Conservation (phyloP, 1,284 basidiomycete species). For the Ganoderma lingzhi region DNA sequence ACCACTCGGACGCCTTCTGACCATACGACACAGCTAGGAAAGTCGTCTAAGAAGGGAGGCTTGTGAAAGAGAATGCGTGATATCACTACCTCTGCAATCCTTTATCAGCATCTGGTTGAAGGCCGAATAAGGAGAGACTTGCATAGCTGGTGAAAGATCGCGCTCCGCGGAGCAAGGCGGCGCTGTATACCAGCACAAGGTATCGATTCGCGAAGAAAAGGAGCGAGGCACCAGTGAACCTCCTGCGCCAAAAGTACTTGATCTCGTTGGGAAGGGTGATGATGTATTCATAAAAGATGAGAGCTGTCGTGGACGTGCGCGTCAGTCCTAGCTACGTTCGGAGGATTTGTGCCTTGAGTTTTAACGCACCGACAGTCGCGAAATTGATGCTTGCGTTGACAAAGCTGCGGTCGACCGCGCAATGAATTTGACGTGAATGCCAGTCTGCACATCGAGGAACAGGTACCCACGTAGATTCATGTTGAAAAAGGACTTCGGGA, state of each 20-base stretch:
- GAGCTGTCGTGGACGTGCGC: not conserved
- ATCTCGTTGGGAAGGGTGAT: not conserved
- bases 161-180: not conserved
- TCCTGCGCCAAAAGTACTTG: conserved; percentile 1
- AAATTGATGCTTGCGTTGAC: not conserved
- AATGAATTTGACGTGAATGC: not conserved
- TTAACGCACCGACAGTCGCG: not conserved
- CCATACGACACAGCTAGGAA: not conserved
- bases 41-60: not conserved
- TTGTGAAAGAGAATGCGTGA: not conserved
- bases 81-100: not conserved
- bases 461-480: not conserved
- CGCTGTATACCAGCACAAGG: not conserved
- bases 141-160: not conserved
- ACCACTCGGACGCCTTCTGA: not conserved
- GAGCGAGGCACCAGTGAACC: not conserved
- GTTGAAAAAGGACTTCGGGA: not conserved
- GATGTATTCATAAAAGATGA: conserved; percentile 8
- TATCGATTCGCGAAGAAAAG: conserved; percentile 8
- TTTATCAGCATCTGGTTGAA: not conserved
- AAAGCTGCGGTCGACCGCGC: not conserved
- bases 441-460: not conserved
- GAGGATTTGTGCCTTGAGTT: not conserved
- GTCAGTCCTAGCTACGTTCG: not conserved
- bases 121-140: not conserved